Evolutionary conservation across 805 yeast genomes (phyloP), one percentile per base, ranked within the genome.

Genomic region (Cyberlindnera maritima): DNA sequence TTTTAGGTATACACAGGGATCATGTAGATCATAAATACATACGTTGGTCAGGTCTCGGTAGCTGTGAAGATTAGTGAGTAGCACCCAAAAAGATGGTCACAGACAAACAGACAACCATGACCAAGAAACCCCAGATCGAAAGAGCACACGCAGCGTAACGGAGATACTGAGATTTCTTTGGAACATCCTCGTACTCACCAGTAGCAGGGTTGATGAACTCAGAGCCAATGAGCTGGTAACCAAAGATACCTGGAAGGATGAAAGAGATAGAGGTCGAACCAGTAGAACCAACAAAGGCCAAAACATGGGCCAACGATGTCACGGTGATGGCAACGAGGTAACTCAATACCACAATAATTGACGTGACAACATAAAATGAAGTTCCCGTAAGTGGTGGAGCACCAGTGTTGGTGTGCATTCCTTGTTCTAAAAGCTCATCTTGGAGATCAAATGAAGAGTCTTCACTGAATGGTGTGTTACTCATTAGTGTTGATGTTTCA

Each of bases 231-330:
- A 90, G 71, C 56, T 77, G 81, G 66, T 77, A 88, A 3, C 92
- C 96, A 61, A 90, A 88, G 19, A 88, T 68, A 0, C 97, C 97
- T 0, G 97, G 97, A 39, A 90, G 72, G 25, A 88, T 89, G 61
- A 90, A 90, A 12, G 96, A 89, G 43, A 91, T 89, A 5, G 96
- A 80, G 0, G 97, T 90, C 1, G 96, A 88, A 0, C 97, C 97
- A 0, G 96, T 89, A 1, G 96, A 87, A 2, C 97, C 97, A 4
- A 90, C 96, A 53, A 90, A 71, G 2, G 96, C 90, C 55, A 90
- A 69, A 13, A 91, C 91, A 39, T 83, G 77, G 23, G 92, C 96
- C 55, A 90, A 78, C 0, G 96, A 88, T 13, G 70, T 70, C 26
- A 90, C 83, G 3, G 79, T 64, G 31, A 83, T 66, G 0, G 97